These are phyloP conservation scores for Termitomyces sp. DNA, from an alignment of 768 basidiomycete genomes.

Conservation along the genomic window DNA sequence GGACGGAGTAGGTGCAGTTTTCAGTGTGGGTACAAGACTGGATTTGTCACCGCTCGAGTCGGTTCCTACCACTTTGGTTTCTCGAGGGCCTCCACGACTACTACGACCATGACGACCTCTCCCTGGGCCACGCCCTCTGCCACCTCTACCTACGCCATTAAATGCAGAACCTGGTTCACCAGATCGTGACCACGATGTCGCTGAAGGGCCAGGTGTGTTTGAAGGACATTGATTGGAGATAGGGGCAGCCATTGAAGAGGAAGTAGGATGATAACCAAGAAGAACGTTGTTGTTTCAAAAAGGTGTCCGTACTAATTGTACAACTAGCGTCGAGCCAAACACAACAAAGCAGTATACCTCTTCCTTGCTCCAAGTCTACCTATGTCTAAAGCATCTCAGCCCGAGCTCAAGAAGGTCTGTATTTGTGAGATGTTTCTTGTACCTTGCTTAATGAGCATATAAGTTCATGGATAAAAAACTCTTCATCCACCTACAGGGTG, in stretches of 20 bases:
- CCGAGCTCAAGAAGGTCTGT: conserved; percentile 97
- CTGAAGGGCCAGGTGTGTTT: conserved; percentile 23
- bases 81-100: conserved; percentile 19
- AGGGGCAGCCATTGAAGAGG: conserved; percentile 36
- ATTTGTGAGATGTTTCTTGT: background rate
- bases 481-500: conserved; percentile 90
- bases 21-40: conserved; percentile 10
- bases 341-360: conserved; percentile 25
- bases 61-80: conserved; percentile 17
- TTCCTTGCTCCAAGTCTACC: conserved; percentile 13
- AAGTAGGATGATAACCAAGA: background rate
- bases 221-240: conserved; percentile 22
- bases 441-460: background rate
- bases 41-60: conserved; percentile 14
- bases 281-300: background rate
- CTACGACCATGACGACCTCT: conserved; percentile 27
- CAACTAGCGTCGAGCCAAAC: conserved; percentile 23
- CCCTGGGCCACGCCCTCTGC: conserved; percentile 27
- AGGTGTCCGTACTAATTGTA: no score
- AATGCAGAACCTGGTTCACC: conserved; percentile 45
- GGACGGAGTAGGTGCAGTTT: conserved; percentile 12
- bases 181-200: conserved; percentile 34
- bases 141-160: conserved; percentile 33
- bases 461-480: conserved; percentile 99
- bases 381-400: conserved; percentile 95